phyloP scores from a whole-genome alignment of 2,329 filamentous ascomycete genomes.

The Beauveria medogensis region DNA sequence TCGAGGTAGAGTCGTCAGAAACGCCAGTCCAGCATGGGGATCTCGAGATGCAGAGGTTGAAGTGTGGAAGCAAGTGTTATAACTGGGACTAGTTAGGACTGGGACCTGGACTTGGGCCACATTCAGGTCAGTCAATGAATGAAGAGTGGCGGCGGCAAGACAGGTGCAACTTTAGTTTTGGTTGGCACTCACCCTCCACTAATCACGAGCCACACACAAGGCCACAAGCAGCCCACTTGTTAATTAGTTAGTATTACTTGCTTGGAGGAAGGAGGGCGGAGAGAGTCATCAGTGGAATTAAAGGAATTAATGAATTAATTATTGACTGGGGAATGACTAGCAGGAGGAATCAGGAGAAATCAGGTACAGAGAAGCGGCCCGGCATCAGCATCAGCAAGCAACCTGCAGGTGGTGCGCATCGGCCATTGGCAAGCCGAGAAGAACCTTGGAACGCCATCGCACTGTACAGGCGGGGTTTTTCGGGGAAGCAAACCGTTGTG shows the following conservation, averaged over 20 bases:
- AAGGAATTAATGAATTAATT: not conserved
- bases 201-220: not conserved
- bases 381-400: not conserved
- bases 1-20: slow-evolving; percentile 6
- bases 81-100: not conserved
- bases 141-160: not conserved
- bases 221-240: not conserved
- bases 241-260: too few species aligned
- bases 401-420: not conserved
- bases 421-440: not conserved
- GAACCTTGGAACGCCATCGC: too few species aligned
- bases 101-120: not conserved
- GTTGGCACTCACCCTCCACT: not conserved
- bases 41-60: slow-evolving; percentile 7
- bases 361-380: too few species aligned
- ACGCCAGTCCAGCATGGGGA: slow-evolving; percentile 5
- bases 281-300: not conserved
- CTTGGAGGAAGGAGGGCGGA: not conserved
- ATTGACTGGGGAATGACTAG: not conserved
- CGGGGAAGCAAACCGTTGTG: not conserved
- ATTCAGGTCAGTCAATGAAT: slow-evolving; percentile 2
- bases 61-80: slow-evolving; percentile 9
- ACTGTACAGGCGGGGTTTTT: not conserved
- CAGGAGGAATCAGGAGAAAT: not conserved
- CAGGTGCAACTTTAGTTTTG: not conserved